A percentile compares a stretch with the other conserved stretches of the same genome.
These are phyloP conservation scores for Tricladium varicosporioides DNA, from an alignment of 2,329 filamentous ascomycete genomes.

Conservation along the genomic window DNA sequence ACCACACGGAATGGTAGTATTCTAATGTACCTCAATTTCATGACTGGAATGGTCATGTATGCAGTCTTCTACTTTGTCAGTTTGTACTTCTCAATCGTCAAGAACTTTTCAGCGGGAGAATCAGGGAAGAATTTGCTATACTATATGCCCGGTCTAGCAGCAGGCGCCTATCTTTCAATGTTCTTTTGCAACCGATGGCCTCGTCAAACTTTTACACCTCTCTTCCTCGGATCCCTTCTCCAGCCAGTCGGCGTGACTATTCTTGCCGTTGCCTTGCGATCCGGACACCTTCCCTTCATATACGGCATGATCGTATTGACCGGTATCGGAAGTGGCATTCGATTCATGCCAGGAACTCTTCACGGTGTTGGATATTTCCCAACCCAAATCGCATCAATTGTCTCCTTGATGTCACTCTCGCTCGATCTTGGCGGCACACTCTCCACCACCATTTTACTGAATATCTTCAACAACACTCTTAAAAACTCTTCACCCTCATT, in stretches of 20 bases:
- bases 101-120: conserved; percentile 48
- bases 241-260: conserved; percentile 58
- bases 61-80: conserved; percentile 67
- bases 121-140: conserved; percentile 59
- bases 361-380: conserved; percentile 64
- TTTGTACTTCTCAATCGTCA: conserved; percentile 64
- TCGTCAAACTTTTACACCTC: conserved; percentile 57
- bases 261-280: conserved; percentile 55
- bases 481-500: conserved; percentile 20
- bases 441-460: conserved; percentile 64
- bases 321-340: conserved; percentile 60
- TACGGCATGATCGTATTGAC: conserved; percentile 66
- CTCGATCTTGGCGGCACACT: conserved; percentile 63
- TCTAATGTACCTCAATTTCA: conserved; percentile 61
- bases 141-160: conserved; percentile 61
- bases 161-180: conserved; percentile 56
- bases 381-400: conserved; percentile 53
- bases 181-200: conserved; percentile 60
- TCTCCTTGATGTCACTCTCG: conserved; percentile 58
- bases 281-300: conserved; percentile 47
- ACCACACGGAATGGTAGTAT: conserved; percentile 55
- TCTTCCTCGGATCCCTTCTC: conserved; percentile 54
- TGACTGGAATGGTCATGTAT: conserved; percentile 50
- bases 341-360: conserved; percentile 61
- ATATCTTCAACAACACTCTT: conserved; percentile 61